These are phyloP conservation scores for Apiospora hydei DNA, from an alignment of 2,329 filamentous ascomycete genomes.

Conservation along the genomic window DNA sequence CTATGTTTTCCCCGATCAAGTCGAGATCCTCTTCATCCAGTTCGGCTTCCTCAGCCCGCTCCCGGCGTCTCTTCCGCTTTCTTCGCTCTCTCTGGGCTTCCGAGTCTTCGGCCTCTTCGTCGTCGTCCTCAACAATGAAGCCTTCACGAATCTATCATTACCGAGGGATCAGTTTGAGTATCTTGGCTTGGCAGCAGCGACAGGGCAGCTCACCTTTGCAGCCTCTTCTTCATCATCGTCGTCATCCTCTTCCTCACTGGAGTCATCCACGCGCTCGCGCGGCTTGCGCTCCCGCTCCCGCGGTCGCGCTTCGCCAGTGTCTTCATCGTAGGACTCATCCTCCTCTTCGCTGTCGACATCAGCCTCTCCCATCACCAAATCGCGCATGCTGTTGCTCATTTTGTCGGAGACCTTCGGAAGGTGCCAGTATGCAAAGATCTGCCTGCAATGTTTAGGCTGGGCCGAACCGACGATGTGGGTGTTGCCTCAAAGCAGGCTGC, in stretches of 20 bases:
- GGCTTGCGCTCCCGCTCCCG: slow-evolving; percentile 38
- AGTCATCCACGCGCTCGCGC: slow-evolving; percentile 70
- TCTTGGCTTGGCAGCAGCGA: neutral
- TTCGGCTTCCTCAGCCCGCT: slow-evolving; percentile 85
- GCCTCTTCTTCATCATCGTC: slow-evolving; percentile 90
- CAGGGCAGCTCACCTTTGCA: slow-evolving; percentile 63
- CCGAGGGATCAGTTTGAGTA: neutral
- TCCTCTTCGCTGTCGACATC: slow-evolving; percentile 87
- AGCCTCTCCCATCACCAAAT: slow-evolving; percentile 85
- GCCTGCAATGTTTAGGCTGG: slow-evolving; percentile 18
- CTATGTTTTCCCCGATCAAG: slow-evolving; percentile 84
- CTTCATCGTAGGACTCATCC: slow-evolving; percentile 83
- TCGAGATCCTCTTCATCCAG: slow-evolving; percentile 97
- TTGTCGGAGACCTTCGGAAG: slow-evolving; percentile 39
- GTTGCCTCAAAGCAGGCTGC: slow-evolving; percentile 9
- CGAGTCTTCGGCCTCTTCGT: slow-evolving; percentile 68
- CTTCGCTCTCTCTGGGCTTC: slow-evolving; percentile 69
- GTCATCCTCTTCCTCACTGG: slow-evolving; percentile 90
- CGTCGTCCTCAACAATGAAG: slow-evolving; percentile 92
- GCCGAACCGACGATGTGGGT: neutral
- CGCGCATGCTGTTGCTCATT: slow-evolving; percentile 72
- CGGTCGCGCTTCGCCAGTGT: slow-evolving; percentile 63
- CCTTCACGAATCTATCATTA: slow-evolving; percentile 79
- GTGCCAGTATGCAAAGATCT: slow-evolving; percentile 10
- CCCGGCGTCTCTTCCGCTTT: slow-evolving; percentile 76